Evolutionary conservation across 129 eudicot species (phyloP), one percentile per base, ranked within the genome.

Genomic region (Centaurea solstitialis): DNA sequence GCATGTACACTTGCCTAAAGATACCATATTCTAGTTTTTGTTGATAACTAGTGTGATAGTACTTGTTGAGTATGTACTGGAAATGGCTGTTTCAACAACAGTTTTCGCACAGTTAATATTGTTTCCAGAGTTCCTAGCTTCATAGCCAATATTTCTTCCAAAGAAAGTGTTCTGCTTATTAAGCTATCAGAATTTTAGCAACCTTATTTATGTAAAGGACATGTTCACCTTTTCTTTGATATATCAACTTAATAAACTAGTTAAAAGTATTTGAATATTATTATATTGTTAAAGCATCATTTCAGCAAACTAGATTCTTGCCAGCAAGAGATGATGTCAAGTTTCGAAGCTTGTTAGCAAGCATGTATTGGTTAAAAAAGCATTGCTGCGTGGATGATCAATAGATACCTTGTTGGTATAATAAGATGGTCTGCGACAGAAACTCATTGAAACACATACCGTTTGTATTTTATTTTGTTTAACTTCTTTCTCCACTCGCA

Each of bases 401-500:
- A 13, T 20, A 50, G 18, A 13, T 18, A 50, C 17, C 62, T 50
- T 50, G 7, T 50, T 50, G 62, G 62, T 50, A 50, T 50, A 50
- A 50, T 50, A 50, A 50, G 62, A 50, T 50, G 62, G 20, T 18
- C 62, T 15, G 21, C 62, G 15, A 50, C 7, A 50, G 62, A 50
- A 50, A 50, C 20, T 50, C 21, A 50, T 50, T 15, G 62, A 50
- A 50, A 50, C 62, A 50, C 62, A 50, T 17, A 50, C 7, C 62
- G 7, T 50, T 61, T 61, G 11, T 61, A 26, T 61, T 26, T 10
- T 61, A 21, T 21, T 50, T 24, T 28, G 22, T 45, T 62, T 41
- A 39, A 74, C 64, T 70, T 53, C 4, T 47, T 78, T 70, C 41
- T 57, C 71, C 4, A 12, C 24, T 24, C 73, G 79, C 99, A 96